A percentile compares a stretch with the other conserved stretches of the same genome.
Conservation (phyloP, 1,284 basidiomycete species). For the Rugiboletus extremiorientalis region DNA sequence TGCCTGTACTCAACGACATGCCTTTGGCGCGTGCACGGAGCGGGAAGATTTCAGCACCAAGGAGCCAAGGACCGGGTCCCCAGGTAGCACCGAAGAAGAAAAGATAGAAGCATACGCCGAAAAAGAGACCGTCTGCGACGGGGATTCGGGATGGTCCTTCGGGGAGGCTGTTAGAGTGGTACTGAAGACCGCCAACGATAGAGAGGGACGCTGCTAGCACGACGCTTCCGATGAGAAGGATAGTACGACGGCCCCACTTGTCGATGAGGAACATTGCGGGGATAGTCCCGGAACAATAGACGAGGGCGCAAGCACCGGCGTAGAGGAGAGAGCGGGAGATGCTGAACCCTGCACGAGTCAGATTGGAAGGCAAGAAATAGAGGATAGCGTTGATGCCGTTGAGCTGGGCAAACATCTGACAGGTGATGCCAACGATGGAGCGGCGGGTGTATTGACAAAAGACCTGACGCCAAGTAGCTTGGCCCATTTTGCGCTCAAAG, state of each 20-base stretch:
- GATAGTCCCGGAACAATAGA: slow-evolving; percentile 57
- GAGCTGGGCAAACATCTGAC: slow-evolving; percentile 55
- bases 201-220: slow-evolving; percentile 43
- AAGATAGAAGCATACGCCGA: slow-evolving; percentile 43
- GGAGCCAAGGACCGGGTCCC: slow-evolving; percentile 65
- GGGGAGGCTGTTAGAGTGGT: slow-evolving; percentile 41
- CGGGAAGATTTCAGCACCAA: slow-evolving; percentile 64
- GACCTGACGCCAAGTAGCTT: slow-evolving; percentile 45
- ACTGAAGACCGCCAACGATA: slow-evolving; percentile 47
- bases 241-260: slow-evolving; percentile 48
- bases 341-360: slow-evolving; percentile 50
- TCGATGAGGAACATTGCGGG: slow-evolving; percentile 59
- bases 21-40: slow-evolving; percentile 66
- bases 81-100: slow-evolving; percentile 55
- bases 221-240: slow-evolving; percentile 50
- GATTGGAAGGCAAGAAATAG: slow-evolving; percentile 54
- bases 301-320: slow-evolving; percentile 54
- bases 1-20: slow-evolving; percentile 60
- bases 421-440: slow-evolving; percentile 48
- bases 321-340: slow-evolving; percentile 46
- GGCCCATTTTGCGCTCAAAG: slow-evolving; percentile 40
- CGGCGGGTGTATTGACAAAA: slow-evolving; percentile 49
- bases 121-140: slow-evolving; percentile 47
- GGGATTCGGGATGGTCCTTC: slow-evolving; percentile 34
- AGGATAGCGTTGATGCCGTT: slow-evolving; percentile 59